Evolutionary conservation across 2,329 filamentous ascomycete species (phyloP).

Genomic region (Aspergillus candidus): DNA sequence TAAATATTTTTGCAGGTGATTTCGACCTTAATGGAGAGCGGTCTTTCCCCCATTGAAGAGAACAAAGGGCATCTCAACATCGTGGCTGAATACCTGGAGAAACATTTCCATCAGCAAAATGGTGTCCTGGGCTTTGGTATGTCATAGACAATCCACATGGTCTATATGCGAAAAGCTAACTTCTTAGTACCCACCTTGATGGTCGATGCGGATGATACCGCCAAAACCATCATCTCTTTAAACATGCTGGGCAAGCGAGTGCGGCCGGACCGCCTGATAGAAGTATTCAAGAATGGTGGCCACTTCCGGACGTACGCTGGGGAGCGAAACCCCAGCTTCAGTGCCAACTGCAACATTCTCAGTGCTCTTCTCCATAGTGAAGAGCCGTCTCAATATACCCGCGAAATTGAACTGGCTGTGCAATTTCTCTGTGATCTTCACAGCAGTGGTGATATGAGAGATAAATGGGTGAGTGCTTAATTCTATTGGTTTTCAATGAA

Average conservation of each 20-base stretch:
- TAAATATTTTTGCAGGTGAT: neutral
- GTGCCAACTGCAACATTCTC: slow-evolving; percentile 2
- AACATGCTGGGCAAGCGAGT: neutral
- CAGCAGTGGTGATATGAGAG: neutral
- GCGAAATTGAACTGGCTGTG: slow-evolving; percentile 1
- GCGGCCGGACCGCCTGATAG: neutral
- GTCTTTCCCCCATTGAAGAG: no score
- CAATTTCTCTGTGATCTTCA: slow-evolving; percentile 1
- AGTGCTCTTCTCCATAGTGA: neutral
- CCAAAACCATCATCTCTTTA: neutral
- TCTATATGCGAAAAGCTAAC: neutral
- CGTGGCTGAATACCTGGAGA: no score
- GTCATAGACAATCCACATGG: no score
- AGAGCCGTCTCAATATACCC: neutral
- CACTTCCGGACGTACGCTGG: slow-evolving; percentile 2
- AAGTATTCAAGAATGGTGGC: neutral
- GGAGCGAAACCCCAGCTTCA: neutral
- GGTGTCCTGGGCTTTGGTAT: no score
- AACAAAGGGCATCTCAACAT: no score
- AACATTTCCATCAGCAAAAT: no score
- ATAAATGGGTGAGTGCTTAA: slow-evolving; percentile 4
- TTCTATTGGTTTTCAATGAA: slow-evolving; percentile 7
- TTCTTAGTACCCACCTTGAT: neutral
- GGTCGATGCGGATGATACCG: slow-evolving; percentile 4
- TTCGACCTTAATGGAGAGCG: no score